Evolutionary conservation across 169 alveolate species (phyloP), one percentile per base, ranked within the genome.

Genomic region (Plasmodium gonderi): DNA sequence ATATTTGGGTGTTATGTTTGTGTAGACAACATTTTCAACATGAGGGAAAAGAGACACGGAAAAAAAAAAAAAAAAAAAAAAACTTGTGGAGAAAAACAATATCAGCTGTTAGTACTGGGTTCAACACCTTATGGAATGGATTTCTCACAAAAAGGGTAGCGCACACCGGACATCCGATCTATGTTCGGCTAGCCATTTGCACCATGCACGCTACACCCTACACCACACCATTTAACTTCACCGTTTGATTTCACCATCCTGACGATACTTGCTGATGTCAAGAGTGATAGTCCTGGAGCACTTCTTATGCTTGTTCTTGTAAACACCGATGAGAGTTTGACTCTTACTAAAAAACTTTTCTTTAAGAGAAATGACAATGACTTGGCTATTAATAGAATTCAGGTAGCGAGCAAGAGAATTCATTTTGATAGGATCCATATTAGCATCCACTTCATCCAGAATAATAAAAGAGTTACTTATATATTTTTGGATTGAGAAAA

Each of bases 391-490:
- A 77, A 97, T 95, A 31, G 95, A 91, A 64, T 85, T 95, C 72
- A 97, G 91, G 64, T 94, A 97, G 14, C 94, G 42, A 9, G 97
- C 96, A 36, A 97, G 91, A 8, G 97, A 93, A 4, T 92, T 93
- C 44, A 97, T 96, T 95, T 98, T 97, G 11, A 96, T 95, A 47
- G 95, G 96, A 92, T 98, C 99, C 90, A 98, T 95, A 93, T 96
- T 97, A 14, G 99, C 99, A 95, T 98, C 99, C 11, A 98, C 97
- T 96, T 98, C 99, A 92, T 98, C 99, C 23, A 98, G 92, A 42
- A 98, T 97, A 29, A 97, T 96, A 64, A 98, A 98, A 23, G 99
- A 99, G 23, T 98, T 95, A 36, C 97, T 96, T 29, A 96, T 95
- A 91, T 97, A 97, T 79, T 96, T 97, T 92, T 97, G 98, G 23